phyloP scores from a whole-genome alignment of 805 yeast genomes.

The Ogataea kodamae region DNA sequence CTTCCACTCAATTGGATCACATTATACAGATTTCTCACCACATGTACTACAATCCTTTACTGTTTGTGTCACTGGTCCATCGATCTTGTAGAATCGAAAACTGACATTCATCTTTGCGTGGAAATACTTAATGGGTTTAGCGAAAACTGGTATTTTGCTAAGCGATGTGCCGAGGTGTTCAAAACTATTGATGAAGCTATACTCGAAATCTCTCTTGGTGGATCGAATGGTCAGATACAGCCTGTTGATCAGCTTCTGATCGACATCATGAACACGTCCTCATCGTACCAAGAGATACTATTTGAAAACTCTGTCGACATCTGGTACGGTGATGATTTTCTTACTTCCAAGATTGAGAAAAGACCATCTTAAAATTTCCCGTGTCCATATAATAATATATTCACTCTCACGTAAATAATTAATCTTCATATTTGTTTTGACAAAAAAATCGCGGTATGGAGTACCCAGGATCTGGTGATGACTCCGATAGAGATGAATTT shows the following conservation, averaged over 20 bases:
- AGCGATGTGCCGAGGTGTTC: slow-evolving; percentile 42
- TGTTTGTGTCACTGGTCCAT: slow-evolving; percentile 46
- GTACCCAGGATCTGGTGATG: slow-evolving; percentile 5
- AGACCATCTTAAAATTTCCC: too few species aligned
- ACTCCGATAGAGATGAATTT: slow-evolving; percentile 13
- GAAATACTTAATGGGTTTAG: slow-evolving; percentile 46
- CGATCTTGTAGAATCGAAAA: slow-evolving; percentile 43
- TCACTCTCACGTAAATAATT: background rate
- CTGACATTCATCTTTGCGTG: slow-evolving; percentile 43
- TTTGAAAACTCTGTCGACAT: slow-evolving; percentile 46
- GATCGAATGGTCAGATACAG: slow-evolving; percentile 33
- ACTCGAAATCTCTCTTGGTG: slow-evolving; percentile 41
- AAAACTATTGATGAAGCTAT: slow-evolving; percentile 41
- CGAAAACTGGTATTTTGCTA: slow-evolving; percentile 46
- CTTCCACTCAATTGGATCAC: slow-evolving; percentile 52
- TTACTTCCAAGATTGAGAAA: slow-evolving; percentile 1
- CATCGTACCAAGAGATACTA: slow-evolving; percentile 42
- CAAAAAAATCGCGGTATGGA: slow-evolving; percentile 7
- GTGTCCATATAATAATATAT: too few species aligned
- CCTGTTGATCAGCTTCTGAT: slow-evolving; percentile 39
- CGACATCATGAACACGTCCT: slow-evolving; percentile 42
- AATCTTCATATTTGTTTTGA: slow-evolving; percentile 1
- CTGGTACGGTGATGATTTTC: slow-evolving; percentile 36
- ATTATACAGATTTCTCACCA: slow-evolving; percentile 41
- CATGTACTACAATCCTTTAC: slow-evolving; percentile 45